These are phyloP conservation scores for Colletotrichum sidae DNA, from an alignment of 2,329 filamentous ascomycete genomes.

Conservation along the genomic window DNA sequence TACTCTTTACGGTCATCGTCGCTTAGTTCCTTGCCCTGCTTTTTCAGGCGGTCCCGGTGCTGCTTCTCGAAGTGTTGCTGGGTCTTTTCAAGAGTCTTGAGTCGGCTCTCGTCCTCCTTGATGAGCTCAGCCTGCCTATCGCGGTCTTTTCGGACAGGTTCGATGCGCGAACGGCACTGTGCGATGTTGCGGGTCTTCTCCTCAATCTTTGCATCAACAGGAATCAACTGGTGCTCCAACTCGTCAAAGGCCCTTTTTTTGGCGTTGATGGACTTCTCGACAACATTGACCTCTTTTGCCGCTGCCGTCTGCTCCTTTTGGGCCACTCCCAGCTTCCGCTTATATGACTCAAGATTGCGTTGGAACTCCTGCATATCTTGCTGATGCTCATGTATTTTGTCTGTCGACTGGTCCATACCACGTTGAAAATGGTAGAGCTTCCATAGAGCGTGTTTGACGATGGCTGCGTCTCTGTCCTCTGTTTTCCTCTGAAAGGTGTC, in stretches of 20 bases:
- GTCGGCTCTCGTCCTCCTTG: conserved; percentile 81
- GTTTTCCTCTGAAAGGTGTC: conserved; percentile 93
- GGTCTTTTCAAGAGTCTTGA: conserved; percentile 88
- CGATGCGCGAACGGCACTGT: conserved; percentile 74
- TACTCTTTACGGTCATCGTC: conserved; percentile 92
- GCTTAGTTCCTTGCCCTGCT: conserved; percentile 87
- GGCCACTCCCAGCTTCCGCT: conserved; percentile 82
- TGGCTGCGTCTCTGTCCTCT: conserved; percentile 88
- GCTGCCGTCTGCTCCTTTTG: conserved; percentile 85
- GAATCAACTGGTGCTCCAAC: conserved; percentile 85
- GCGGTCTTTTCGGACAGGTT: conserved; percentile 79
- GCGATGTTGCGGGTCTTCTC: conserved; percentile 80
- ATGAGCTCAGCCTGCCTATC: conserved; percentile 77
- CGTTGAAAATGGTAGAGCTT: conserved; percentile 96
- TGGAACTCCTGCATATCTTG: conserved; percentile 94
- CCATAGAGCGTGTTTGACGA: conserved; percentile 95
- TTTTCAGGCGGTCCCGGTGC: conserved; percentile 85
- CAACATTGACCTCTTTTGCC: conserved; percentile 79
- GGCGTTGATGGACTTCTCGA: conserved; percentile 85
- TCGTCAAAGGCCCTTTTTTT: conserved; percentile 92
- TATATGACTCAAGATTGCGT: conserved; percentile 87
- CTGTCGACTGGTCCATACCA: conserved; percentile 90
- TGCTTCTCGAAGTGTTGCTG: conserved; percentile 89
- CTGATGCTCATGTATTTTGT: conserved; percentile 91
- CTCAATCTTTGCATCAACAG: conserved; percentile 90